Evolutionary conservation across 2,329 filamentous ascomycete genomes (phyloP).

Genomic region (Fusarium floridanum): DNA sequence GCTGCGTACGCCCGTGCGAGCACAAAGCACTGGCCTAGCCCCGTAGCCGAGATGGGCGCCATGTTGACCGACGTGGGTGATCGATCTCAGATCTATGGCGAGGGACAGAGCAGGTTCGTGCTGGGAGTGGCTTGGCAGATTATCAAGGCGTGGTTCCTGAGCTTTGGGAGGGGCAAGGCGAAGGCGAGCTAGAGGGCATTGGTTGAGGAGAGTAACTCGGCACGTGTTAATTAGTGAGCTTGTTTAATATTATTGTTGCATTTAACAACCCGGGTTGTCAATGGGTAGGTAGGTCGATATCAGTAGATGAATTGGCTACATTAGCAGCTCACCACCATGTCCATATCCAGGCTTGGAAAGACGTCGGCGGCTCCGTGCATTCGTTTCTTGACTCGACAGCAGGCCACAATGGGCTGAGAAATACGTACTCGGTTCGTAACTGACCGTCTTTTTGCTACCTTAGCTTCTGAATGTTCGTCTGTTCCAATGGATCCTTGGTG

Average conservation of each 20-base stretch:
- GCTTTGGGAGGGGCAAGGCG: constrained; percentile 6
- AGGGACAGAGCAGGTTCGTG: constrained; percentile 51
- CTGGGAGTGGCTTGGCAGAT: constrained; percentile 55
- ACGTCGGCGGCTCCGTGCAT: not conserved
- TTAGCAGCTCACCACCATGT: not conserved
- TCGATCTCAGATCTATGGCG: constrained; percentile 58
- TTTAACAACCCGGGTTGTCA: not conserved
- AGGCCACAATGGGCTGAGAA: not conserved
- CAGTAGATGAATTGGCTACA: not conserved
- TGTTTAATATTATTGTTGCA: not conserved
- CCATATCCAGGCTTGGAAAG: not conserved
- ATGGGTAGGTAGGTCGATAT: not conserved
- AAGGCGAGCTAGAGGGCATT: not conserved
- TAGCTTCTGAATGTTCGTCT: constrained; percentile 4
- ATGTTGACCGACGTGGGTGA: constrained; percentile 63
- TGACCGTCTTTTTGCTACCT: constrained; percentile 18
- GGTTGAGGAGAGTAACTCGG: not conserved
- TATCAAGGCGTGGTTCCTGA: constrained; percentile 49
- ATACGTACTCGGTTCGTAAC: not conserved
- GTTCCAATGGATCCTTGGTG: constrained; percentile 6
- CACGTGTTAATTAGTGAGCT: not conserved
- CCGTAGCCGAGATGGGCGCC: constrained; percentile 59
- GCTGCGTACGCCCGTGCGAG: constrained; percentile 63
- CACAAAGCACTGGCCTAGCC: constrained; percentile 56
- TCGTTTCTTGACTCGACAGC: not conserved